Evolutionary conservation across 1,139 yeast species (phyloP), one percentile per base, ranked within the genome.

Genomic region (Blastobotrys raffinosifermentans): DNA sequence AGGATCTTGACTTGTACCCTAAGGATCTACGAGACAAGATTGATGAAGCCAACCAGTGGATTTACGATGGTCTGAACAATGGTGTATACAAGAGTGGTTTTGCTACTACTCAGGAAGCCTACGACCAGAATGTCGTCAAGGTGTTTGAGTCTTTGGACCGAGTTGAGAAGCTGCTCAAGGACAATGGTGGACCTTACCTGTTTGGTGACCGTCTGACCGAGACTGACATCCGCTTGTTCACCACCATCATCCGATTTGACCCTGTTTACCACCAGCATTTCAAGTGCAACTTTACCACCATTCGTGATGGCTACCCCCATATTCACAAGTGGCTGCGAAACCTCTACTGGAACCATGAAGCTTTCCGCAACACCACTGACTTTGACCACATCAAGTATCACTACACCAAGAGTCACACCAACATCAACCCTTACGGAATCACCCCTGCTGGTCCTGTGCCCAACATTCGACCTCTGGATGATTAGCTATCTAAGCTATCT

Each of bases 21-120:
- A 59, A 62, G 14, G 57, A 59, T 2, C 63, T 77, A 44, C 69
- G 67, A 44, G 38, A 58, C 1, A 60, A 77, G 46, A 85, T 89
- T 53, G 94, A 89, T 52, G 86, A 75, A 39, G 55, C 85, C 50
- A 87, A 89, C 55, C 72, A 67, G n/a, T 83, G 94, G 93, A 73
- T 84, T 34, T 89, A 89, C 59, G 81, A 82, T 54, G 75, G 72
- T 51, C 81, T 91, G 60, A 89, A 87, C 69, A 87, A 86, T 58
- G 97, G 96, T 27, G 97, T 91, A 22, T 91, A 91, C 70, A 91
- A 87, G 66, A 50, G 94, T 2, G 97, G 97, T 0, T 91, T 89
- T 62, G 87, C 96, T 4, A 77, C 89, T 15, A 72, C 72, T 40
- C 94, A 86, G 57, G 87, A 80, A 43, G 86, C 82, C 17, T 91